Evolutionary conservation across 2,329 filamentous ascomycete species (phyloP).

Genomic region (Alternaria angustiovoidea): DNA sequence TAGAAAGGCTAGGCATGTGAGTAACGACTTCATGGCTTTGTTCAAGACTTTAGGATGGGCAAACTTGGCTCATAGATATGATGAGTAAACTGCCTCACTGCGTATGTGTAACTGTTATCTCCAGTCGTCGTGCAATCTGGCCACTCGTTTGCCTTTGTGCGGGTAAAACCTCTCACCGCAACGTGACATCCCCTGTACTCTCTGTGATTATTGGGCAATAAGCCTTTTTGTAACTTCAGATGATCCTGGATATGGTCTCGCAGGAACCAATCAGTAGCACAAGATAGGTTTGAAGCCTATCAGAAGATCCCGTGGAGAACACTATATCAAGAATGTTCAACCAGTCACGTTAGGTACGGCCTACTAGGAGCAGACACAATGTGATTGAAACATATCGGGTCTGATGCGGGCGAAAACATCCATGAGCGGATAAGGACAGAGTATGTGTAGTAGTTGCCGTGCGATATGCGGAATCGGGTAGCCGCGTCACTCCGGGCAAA

Average conservation of each 20-base stretch:
- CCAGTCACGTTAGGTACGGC: not conserved
- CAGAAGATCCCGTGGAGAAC: not conserved
- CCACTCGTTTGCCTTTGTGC: not conserved
- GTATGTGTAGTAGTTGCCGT: not conserved
- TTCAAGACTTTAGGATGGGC: not conserved
- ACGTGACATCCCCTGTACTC: no score
- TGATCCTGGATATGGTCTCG: not conserved
- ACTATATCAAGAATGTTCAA: not conserved
- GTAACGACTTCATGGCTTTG: not conserved
- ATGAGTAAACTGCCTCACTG: not conserved
- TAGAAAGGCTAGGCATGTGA: not conserved
- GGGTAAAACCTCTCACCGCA: not conserved
- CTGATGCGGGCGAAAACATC: not conserved
- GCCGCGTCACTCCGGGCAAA: not conserved
- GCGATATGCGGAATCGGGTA: not conserved
- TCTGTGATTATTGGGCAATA: no score
- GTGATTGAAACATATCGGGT: not conserved
- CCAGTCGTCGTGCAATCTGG: not conserved
- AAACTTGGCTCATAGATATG: not conserved
- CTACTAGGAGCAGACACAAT: not conserved
- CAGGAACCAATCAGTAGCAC: no score
- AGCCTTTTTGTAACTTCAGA: not conserved
- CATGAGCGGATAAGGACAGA: not conserved
- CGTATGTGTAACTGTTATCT: not conserved
- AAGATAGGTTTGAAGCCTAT: no score